Evolutionary conservation across 768 basidiomycete genomes (phyloP).

Genomic region (Amanita rubescens): DNA sequence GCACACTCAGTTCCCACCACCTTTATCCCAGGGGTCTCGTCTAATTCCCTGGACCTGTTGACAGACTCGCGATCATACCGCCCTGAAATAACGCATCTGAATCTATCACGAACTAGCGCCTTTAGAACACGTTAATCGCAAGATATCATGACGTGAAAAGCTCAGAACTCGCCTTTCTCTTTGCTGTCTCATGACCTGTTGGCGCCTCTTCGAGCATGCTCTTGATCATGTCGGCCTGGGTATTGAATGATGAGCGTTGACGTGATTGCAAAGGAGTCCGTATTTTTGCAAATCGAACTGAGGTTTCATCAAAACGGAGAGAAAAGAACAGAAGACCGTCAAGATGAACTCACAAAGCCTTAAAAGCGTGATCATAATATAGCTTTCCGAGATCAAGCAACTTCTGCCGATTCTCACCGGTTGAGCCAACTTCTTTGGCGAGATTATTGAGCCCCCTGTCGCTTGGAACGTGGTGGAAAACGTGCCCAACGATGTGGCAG

Average conservation of each 20-base stretch:
- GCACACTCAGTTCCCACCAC: neutral
- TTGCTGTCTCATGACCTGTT: too few species aligned
- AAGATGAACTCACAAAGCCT: slow-evolving; percentile 18
- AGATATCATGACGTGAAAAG: neutral
- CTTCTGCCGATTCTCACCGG: slow-evolving; percentile 2
- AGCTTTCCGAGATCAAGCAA: too few species aligned
- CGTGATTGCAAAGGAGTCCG: neutral
- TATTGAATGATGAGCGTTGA: slow-evolving; percentile 16
- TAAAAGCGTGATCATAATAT: slow-evolving; percentile 23
- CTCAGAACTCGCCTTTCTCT: too few species aligned
- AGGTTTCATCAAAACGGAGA: too few species aligned
- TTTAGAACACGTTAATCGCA: slow-evolving; percentile 1
- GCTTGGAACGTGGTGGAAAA: slow-evolving; percentile 15
- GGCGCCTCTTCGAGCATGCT: too few species aligned
- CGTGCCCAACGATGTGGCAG: too few species aligned
- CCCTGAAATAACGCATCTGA: too few species aligned
- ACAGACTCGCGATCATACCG: too few species aligned
- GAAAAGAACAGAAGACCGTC: neutral
- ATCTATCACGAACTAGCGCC: too few species aligned
- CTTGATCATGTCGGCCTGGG: too few species aligned
- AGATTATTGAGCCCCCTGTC: slow-evolving; percentile 7
- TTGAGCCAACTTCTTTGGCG: slow-evolving; percentile 14
- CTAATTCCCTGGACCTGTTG: neutral
- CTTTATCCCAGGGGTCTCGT: neutral
- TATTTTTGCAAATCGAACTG: too few species aligned